Evolutionary conservation across 2,329 filamentous ascomycete species (phyloP), one percentile per base, ranked within the genome.

Genomic region (Cladophialophora psammophila): DNA sequence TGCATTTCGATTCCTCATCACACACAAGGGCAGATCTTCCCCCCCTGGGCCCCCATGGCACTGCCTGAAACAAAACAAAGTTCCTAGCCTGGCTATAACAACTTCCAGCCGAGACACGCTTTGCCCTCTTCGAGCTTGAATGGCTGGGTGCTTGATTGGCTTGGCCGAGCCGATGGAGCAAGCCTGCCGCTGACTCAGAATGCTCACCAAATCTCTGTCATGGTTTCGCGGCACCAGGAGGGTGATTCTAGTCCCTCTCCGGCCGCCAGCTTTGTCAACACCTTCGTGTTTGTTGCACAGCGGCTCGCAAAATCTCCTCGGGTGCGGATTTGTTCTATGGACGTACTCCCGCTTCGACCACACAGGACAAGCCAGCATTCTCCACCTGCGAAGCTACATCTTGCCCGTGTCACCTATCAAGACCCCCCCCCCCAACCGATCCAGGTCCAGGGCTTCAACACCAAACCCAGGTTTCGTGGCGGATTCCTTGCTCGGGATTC

Each of bases 201-300:
- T 65, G 66, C 66, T 65, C 66, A 65, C 62, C 62, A 68, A 67
- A 62, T 65, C 62, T 54, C 38, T 42, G 66, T 68, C 66, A 65
- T 61, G 35, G 35, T 48, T 68, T 60, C 3, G 26, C 2, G 26
- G 26, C 26, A 26, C 26, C 26, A 26, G 26, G 26, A 26, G 55
- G 50, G 57, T 31, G 31, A 38, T 32, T 35, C n/a, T n/a, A 35
- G 35, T 15, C n/a, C 31, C 48, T 18, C n/a, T 60, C 52, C 42
- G 35, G 52, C 31, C 45, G 57, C 45, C 64, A 20, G 52, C 52
- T 54, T 53, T 56, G 50, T 56, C 63, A 56, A 61, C 38, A 61
- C 18, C 13, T 38, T 61, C 26, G 42, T 57, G 34, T 55, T 36
- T 34, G 40, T 18, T 10, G 15, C 45, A 53, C 32, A 9, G 36